Evolutionary conservation across 352 stramenopile species (phyloP), one percentile per base, ranked within the genome.

Genomic region (Pythium volutum): DNA sequence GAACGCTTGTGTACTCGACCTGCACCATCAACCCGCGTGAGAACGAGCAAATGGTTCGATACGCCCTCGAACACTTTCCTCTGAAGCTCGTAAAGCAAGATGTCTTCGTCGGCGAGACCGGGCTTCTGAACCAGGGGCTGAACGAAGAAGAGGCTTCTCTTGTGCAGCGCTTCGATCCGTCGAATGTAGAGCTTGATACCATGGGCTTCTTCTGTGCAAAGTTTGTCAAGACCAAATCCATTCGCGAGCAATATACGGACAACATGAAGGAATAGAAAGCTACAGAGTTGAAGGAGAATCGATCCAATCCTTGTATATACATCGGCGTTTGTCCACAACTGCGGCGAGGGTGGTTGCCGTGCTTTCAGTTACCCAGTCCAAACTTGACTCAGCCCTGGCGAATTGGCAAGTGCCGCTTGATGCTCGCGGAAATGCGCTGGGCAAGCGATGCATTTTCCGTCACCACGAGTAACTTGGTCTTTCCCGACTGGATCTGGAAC

Each of bases 171-270:
- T 98, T 97, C 60, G 91, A 98, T 62, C 88, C 91, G 12, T 77
- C 77, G 11, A 82, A 95, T 55, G 29, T 64, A 3, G 54, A 75
- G 43, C 66, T 89, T 1, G 90, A 98, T 62, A 96, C 89, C 12
- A 98, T 98, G 81, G 93, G 93, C 55, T 98, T 98, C 75, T 98
- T 98, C 65, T 87, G 95, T 56, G 91, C 90, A 59, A 96, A 97
- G 64, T 97, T 98, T 61, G 70, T 80, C 29, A 98, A 98, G 58
- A 90, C 83, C 10, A 66, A 69, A 8, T 84, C 81, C 6, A 77
- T 89, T 26, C 73, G 64, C 42, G 49, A 69, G 0, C 20, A 51
- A 47, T 0, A 26, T 27, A 16, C 6, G 6, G 26, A 8, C 1
- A 43, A 11, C 48, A 43, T 18, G 23, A 43, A 31, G 5, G 29